Conservation (phyloP, 2,329 filamentous ascomycete species). For the Claviceps spartinae region DNA sequence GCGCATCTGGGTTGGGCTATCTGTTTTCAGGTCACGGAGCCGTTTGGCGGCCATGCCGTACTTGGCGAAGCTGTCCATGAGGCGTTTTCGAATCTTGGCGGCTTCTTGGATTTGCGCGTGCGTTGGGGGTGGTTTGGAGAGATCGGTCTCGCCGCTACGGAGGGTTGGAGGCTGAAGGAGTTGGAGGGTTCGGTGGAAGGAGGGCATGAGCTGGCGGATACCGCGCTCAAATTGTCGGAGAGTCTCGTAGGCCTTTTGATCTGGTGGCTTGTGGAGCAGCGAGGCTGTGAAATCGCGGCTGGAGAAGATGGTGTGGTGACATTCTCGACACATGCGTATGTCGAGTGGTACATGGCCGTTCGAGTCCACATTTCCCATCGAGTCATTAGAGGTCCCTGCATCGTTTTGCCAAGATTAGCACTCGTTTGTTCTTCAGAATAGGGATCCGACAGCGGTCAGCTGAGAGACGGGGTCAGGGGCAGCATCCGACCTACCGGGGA, state of each 20-base stretch:
- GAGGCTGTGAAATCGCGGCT: slow-evolving; percentile 68
- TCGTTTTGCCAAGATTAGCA: background rate
- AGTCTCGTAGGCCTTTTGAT: slow-evolving; percentile 71
- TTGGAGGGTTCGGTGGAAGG: slow-evolving; percentile 65
- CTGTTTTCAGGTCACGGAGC: slow-evolving; percentile 63
- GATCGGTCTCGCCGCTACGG: slow-evolving; percentile 23
- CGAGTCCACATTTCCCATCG: slow-evolving; percentile 28
- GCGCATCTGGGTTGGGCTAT: slow-evolving; percentile 56
- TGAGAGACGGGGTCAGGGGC: no score
- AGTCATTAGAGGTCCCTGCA: slow-evolving; percentile 11
- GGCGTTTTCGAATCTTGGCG: slow-evolving; percentile 73
- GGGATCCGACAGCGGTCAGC: no score
- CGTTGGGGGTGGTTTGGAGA: slow-evolving; percentile 31
- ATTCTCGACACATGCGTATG: slow-evolving; percentile 85
- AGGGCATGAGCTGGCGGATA: slow-evolving; percentile 67
- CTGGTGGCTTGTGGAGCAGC: slow-evolving; percentile 51
- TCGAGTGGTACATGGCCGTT: slow-evolving; percentile 53
- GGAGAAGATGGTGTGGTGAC: slow-evolving; percentile 47
- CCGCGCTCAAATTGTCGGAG: slow-evolving; percentile 78
- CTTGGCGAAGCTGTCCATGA: slow-evolving; percentile 80
- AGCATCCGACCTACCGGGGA: slow-evolving; percentile 26
- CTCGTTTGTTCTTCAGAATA: background rate
- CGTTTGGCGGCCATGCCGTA: slow-evolving; percentile 73
- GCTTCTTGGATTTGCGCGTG: slow-evolving; percentile 69
- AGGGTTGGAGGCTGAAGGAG: slow-evolving; percentile 48